These are phyloP conservation scores for Ammopiptanthus mongolicus DNA, from an alignment of 306 rosid genomes.

Conservation along the genomic window DNA sequence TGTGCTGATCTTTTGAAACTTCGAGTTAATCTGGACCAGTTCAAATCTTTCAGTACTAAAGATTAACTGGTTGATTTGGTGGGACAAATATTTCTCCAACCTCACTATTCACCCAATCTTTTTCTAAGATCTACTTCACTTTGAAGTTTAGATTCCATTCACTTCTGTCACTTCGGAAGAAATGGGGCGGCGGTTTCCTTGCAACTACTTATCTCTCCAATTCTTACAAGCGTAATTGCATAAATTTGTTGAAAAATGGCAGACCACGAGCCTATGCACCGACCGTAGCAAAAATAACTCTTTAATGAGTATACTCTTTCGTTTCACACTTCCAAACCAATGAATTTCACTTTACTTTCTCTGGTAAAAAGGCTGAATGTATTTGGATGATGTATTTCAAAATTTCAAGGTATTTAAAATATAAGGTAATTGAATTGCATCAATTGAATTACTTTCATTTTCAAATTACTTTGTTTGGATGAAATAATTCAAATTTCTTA, in stretches of 20 bases:
- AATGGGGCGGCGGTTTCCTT: background rate
- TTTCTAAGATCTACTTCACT: background rate
- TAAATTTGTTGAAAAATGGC: background rate
- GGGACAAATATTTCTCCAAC: conserved; percentile 13
- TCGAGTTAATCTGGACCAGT: background rate
- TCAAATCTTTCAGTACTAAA: background rate
- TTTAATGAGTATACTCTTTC: too few species aligned
- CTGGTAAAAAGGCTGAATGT: too few species aligned
- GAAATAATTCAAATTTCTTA: too few species aligned
- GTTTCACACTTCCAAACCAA: too few species aligned
- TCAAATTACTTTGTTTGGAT: too few species aligned
- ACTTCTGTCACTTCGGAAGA: background rate
- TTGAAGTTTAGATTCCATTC: conserved; percentile 33
- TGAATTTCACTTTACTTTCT: too few species aligned
- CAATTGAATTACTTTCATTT: too few species aligned
- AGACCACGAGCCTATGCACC: background rate
- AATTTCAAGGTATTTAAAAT: too few species aligned
- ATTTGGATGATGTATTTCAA: too few species aligned
- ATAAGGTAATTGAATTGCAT: too few species aligned
- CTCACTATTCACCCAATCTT: conserved; percentile 32
- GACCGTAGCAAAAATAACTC: background rate
- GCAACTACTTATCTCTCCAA: background rate
- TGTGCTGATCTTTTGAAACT: background rate
- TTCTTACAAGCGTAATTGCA: background rate
- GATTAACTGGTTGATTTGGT: conserved; percentile 21